A percentile compares a stretch with the other conserved stretches of the same genome.
phyloP scores from a whole-genome alignment of 257 asterid species.

The Scutellaria minor region DNA sequence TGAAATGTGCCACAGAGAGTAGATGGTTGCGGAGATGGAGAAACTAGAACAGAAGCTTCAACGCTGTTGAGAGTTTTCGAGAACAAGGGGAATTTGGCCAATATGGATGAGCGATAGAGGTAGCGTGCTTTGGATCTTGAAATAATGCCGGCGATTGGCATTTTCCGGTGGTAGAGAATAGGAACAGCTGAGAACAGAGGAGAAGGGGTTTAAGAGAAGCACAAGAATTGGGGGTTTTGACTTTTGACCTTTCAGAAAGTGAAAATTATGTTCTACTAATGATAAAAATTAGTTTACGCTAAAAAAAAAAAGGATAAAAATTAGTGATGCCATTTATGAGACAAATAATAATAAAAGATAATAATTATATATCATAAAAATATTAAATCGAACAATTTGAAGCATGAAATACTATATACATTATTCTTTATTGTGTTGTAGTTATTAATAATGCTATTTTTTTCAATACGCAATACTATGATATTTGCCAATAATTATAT shows the following conservation, averaged over 20 bases:
- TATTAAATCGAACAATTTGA: no score
- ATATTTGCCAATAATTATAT: no score
- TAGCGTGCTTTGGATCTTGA: conserved; percentile 41
- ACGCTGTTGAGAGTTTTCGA: conserved; percentile 28
- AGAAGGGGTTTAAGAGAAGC: conserved; percentile 39
- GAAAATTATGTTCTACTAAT: no score
- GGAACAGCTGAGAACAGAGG: not conserved
- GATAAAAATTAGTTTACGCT: no score
- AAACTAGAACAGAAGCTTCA: conserved; percentile 6
- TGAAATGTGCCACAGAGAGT: conserved; percentile 15
- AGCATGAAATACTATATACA: no score
- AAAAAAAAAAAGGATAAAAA: no score
- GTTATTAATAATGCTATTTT: no score
- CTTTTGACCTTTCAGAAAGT: not conserved
- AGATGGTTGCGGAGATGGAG: conserved; percentile 30
- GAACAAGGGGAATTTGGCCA: conserved; percentile 27
- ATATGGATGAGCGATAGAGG: conserved; percentile 34
- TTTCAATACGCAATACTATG: no score
- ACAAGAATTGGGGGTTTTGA: conserved; percentile 30
- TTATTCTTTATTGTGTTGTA: no score
- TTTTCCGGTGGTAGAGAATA: conserved; percentile 17
- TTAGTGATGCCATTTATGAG: no score
- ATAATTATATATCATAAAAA: no score
- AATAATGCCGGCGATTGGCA: conserved; percentile 43
- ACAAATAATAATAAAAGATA: no score